Conservation (phyloP, 148 eudicot species). For the Agrostemma githago region DNA sequence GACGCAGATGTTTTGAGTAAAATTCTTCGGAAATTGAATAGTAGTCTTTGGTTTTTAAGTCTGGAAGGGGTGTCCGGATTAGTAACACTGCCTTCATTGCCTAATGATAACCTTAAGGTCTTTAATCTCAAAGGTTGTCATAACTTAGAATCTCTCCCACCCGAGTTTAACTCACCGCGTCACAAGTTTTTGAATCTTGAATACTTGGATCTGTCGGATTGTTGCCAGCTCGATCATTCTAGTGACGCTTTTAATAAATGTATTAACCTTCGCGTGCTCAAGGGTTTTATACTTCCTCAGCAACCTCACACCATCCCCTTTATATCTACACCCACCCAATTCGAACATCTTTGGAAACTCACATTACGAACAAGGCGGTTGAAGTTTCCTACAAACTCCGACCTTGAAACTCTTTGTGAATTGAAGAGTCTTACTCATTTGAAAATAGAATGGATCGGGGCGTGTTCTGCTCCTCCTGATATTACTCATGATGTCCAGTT, state of each 20-base stretch:
- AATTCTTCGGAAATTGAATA: background rate
- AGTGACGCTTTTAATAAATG: no score
- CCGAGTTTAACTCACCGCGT: no score
- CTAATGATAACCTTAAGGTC: background rate
- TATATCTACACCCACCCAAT: background rate
- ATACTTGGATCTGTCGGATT: no score
- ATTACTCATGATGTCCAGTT: background rate
- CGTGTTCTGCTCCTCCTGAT: background rate
- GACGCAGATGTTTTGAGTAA: background rate
- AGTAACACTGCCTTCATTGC: background rate
- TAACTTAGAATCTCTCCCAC: no score
- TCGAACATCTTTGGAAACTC: background rate
- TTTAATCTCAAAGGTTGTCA: background rate
- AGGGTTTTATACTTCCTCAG: no score
- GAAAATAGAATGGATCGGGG: constrained; percentile 1
- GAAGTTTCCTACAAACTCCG: background rate
- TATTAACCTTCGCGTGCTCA: no score
- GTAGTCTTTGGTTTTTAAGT: background rate
- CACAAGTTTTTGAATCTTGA: no score
- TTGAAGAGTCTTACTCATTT: background rate
- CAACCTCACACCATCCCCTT: background rate
- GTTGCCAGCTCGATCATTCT: no score
- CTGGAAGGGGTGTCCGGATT: background rate
- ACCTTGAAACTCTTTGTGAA: background rate
- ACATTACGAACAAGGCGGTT: background rate